Base-by-base conservation (phyloP, 1,139 yeast species). In the Lodderomyces jiufengensis region DNA sequence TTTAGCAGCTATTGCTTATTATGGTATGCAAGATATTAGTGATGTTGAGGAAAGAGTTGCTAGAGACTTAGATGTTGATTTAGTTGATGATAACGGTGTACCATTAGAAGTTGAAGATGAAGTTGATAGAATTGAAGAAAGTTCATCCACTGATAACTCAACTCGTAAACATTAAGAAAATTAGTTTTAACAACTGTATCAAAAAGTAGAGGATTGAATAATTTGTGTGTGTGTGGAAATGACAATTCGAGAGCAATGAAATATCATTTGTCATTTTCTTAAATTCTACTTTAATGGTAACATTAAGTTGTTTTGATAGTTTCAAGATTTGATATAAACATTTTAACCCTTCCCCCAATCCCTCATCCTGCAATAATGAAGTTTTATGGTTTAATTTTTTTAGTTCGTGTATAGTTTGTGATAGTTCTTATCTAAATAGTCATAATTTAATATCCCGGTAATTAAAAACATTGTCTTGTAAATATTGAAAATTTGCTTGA, bases 11-110 rank as follows among this genome's bases (percentile, higher is more conserved):
- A 80, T 82, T 43, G 67, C 76, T 38, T 57, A 65, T 37, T 82
- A 75, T 51, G 90, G 90, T 39, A 59, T 81, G 60, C 75, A 73
- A 39, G 96, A 86, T 50, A 69, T 78, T 53, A 69, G 70, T 49
- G 67, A 80, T 53, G 69, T 76, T 38, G 84, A 79, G 53, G 68
- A 70, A 44, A 68, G 70, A 51, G 80, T 80, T 34, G 74, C 75
- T 31, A 62, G 69, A 49, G 82, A 77, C 46, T 66, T 80, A 54
- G 83, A 77, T 50, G 68, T 79, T 28, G 70, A 70, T 39, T 54
- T 65, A 33, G 69, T 67, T 32, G 76, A 72, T 37, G 63, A 63
- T 18, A 18, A 18, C 7, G 20, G 20, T 18, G 20, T 18, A 18
- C 20, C 20, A 5, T 18, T 18, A 9, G 69, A 61, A 24, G 61